Evolutionary conservation across 768 basidiomycete species (phyloP).

Genomic region (Pleurotus platypus): DNA sequence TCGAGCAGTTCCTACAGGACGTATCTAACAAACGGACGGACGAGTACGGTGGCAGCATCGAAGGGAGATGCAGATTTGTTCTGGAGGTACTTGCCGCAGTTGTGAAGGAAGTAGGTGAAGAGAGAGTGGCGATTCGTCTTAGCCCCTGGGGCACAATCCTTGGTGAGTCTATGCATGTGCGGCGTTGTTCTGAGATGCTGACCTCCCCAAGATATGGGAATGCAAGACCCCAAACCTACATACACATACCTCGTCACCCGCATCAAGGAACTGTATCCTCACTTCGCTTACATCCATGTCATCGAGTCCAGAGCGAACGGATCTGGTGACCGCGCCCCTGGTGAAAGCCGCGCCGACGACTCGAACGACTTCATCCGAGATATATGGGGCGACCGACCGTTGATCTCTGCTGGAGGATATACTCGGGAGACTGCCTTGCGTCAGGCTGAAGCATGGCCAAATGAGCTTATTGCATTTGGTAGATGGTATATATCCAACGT

Average conservation of each 20-base stretch:
- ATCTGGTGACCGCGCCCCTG: not conserved
- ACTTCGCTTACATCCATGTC: slow-evolving; percentile 39
- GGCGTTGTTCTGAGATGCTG: not conserved
- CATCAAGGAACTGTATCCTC: slow-evolving; percentile 25
- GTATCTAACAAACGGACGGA: slow-evolving; percentile 42
- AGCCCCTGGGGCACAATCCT: slow-evolving; percentile 38
- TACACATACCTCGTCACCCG: slow-evolving; percentile 34
- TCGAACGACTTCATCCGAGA: slow-evolving; percentile 24
- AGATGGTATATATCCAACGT: slow-evolving; percentile 29
- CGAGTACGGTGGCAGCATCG: slow-evolving; percentile 49
- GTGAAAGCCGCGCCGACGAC: slow-evolving; percentile 9
- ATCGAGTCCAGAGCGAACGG: slow-evolving; percentile 19
- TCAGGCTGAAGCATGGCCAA: slow-evolving; percentile 23
- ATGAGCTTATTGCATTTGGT: slow-evolving; percentile 29
- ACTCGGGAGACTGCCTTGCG: slow-evolving; percentile 25
- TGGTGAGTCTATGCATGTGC: slow-evolving; percentile 15
- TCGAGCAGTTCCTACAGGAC: slow-evolving; percentile 46
- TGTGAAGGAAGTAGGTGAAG: slow-evolving; percentile 36
- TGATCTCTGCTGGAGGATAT: slow-evolving; percentile 32
- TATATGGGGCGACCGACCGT: slow-evolving; percentile 25
- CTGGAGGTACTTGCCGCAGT: slow-evolving; percentile 45
- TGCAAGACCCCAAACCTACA: slow-evolving; percentile 35
- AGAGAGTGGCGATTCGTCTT: slow-evolving; percentile 41
- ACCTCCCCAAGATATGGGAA: slow-evolving; percentile 26
- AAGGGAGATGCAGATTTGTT: slow-evolving; percentile 45